Percentiles rank a stretch among this genome's conserved stretches.
These are phyloP conservation scores for Suillus clintonianus DNA, from an alignment of 768 basidiomycete genomes.

Conservation along the genomic window DNA sequence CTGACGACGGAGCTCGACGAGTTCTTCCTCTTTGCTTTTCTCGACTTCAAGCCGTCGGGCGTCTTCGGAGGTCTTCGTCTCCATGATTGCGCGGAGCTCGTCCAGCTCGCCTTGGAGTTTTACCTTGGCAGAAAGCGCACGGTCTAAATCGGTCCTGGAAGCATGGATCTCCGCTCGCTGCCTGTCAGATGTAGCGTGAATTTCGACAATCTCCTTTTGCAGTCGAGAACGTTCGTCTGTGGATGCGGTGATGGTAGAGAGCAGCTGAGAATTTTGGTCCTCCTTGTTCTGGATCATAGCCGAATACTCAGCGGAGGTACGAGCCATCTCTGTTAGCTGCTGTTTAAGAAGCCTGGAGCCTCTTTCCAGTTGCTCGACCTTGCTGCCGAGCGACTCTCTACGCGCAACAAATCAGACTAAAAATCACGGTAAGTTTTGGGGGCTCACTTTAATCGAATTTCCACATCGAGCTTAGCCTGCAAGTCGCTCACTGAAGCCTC, in stretches of 20 bases:
- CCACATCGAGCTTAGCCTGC: slow-evolving; percentile 67
- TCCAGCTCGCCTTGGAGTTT: slow-evolving; percentile 85
- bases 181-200: slow-evolving; percentile 70
- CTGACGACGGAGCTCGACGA: slow-evolving; percentile 68
- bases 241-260: slow-evolving; percentile 52
- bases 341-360: slow-evolving; percentile 72
- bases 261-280: slow-evolving; percentile 58
- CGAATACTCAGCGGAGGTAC: slow-evolving; percentile 76
- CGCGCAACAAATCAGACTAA: neutral
- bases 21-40: slow-evolving; percentile 85
- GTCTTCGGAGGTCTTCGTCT: slow-evolving; percentile 86
- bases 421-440: neutral
- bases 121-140: slow-evolving; percentile 44
- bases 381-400: slow-evolving; percentile 67
- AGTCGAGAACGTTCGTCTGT: slow-evolving; percentile 56
- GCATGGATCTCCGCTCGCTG: slow-evolving; percentile 62
- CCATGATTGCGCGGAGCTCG: slow-evolving; percentile 79
- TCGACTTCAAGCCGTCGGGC: slow-evolving; percentile 81
- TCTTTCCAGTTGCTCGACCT: slow-evolving; percentile 61
- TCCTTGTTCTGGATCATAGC: slow-evolving; percentile 78
- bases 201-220: slow-evolving; percentile 61
- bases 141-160: slow-evolving; percentile 55
- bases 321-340: slow-evolving; percentile 76
- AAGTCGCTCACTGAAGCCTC: slow-evolving; percentile 66
- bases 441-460: slow-evolving; percentile 64